Conservation (phyloP, 2,329 filamentous ascomycete species). For the Ascochyta koolunga region DNA sequence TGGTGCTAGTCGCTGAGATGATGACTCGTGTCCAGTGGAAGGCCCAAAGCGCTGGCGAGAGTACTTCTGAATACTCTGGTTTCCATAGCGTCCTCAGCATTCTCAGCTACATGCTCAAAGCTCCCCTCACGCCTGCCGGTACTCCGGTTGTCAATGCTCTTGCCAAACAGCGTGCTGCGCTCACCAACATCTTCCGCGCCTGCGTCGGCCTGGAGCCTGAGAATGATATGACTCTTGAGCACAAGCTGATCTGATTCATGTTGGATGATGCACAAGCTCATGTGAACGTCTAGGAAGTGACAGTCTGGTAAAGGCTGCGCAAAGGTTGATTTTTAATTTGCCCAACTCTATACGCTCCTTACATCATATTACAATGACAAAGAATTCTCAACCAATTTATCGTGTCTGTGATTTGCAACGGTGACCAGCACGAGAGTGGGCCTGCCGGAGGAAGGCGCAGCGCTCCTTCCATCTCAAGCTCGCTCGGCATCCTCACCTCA, state of each 20-base stretch:
- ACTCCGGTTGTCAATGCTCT: slow-evolving; percentile 95
- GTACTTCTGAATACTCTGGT: slow-evolving; percentile 75
- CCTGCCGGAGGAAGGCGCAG: slow-evolving; percentile 2
- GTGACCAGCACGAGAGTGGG: background rate
- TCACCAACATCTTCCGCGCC: slow-evolving; percentile 98
- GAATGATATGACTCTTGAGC: slow-evolving; percentile 98
- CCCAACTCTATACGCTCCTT: slow-evolving; percentile 39
- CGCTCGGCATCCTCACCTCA: background rate
- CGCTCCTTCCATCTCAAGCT: slow-evolving; percentile 14
- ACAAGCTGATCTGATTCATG: slow-evolving; percentile 77
- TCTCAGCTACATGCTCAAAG: slow-evolving; percentile 98
- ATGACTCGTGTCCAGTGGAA: slow-evolving; percentile 99
- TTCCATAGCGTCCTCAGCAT: slow-evolving; percentile 98
- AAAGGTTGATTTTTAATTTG: slow-evolving; percentile 12
- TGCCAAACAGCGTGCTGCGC: slow-evolving; percentile 90
- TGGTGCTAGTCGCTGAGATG: slow-evolving; percentile 91
- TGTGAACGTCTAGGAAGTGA: background rate
- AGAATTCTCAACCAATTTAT: background rate
- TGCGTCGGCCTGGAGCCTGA: slow-evolving; percentile 96
- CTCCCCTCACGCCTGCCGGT: slow-evolving; percentile 89
- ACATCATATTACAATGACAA: slow-evolving; percentile 15
- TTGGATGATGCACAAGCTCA: background rate
- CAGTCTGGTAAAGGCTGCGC: background rate
- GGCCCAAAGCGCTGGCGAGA: slow-evolving; percentile 57
- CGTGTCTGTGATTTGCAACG: background rate